Base-by-base conservation (phyloP, 306 rosid genomes). In the Sindora glabra region DNA sequence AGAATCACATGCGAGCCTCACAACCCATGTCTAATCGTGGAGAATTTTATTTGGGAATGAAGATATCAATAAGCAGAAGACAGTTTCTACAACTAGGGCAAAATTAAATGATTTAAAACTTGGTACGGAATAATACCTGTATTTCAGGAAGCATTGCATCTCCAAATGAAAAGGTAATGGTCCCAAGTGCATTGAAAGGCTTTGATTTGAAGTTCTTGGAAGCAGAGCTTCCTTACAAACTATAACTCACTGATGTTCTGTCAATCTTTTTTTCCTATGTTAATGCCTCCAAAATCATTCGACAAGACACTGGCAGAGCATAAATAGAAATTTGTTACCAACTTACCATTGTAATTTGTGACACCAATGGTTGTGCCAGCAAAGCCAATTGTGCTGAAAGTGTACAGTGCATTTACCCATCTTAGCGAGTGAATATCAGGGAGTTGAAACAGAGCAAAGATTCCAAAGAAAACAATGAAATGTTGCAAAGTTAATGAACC, bases 121-220 rank as follows among this genome's bases (percentile, higher is more conserved):
- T n/a, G n/a, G n/a, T n/a, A n/a, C n/a, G n/a, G n/a, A n/a, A n/a
- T n/a, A n/a, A n/a, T n/a, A 87, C 89, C 78, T 84, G 91, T 77
- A 87, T 81, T 69, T 87, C 91, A 52, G 89, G 89, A 74, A 87
- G 95, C 84, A 84, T 84, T 49, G 87, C 92, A 81, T 84, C 89
- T 51, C 89, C 95, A 59, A 87, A 87, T 49, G 91, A 87, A 73
- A 87, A 84, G 57, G 89, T 85, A 30, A 84, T 81, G 59, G 69
- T 50, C 11, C 91, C 91, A 3, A 84, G 89, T 41, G 95, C 89
- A 70, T 79, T 84, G 64, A 82, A 84, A 68, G 89, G n/a, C 95
- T 80, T 65, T 62, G 69, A 79, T n/a, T n/a, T n/a, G n/a, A 84
- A 22, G 63, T 29, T n/a, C 53, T 78, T 82, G 5, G 77, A 64